A percentile compares a stretch with the other conserved stretches of the same genome.
Evolutionary conservation across 441 rosid species (phyloP).

Genomic region (Geranium incanum): DNA sequence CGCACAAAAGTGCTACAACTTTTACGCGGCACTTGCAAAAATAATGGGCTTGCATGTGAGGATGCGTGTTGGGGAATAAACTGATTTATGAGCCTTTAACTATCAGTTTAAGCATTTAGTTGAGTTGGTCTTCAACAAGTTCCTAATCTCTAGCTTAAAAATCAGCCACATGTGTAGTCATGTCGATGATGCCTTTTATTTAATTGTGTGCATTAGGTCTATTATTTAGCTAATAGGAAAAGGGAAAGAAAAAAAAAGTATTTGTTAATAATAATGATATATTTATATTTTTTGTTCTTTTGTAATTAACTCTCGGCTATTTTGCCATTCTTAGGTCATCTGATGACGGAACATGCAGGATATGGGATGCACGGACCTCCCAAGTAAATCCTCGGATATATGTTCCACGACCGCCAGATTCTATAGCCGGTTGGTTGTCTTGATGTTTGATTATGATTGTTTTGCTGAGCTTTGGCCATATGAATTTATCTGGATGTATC

Average conservation of each 20-base stretch:
- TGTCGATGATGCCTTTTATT: neutral
- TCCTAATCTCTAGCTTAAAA: neutral
- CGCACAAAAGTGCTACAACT: no score
- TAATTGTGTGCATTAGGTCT: neutral
- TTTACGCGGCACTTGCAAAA: no score
- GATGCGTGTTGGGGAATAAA: no score
- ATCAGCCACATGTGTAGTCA: neutral
- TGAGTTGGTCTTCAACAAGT: neutral
- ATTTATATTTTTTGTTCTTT: slow-evolving; percentile 15
- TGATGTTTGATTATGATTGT: slow-evolving; percentile 3
- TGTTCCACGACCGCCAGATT: slow-evolving; percentile 70
- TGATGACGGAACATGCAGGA: slow-evolving; percentile 98
- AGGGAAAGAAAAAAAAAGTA: neutral
- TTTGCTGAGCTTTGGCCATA: neutral
- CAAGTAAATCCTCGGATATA: slow-evolving; percentile 64
- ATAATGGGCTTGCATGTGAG: no score
- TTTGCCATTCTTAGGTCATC: slow-evolving; percentile 60
- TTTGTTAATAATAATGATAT: neutral
- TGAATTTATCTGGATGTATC: slow-evolving; percentile 1
- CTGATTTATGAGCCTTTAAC: no score
- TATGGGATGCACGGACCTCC: slow-evolving; percentile 93
- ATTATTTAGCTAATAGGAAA: no score
- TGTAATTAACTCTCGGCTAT: slow-evolving; percentile 22
- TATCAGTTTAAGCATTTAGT: no score
- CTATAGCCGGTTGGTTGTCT: slow-evolving; percentile 41